A percentile compares a stretch with the other conserved stretches of the same genome.
These are phyloP conservation scores for Metrosideros polymorpha DNA, from an alignment of 441 rosid species.

Conservation along the genomic window DNA sequence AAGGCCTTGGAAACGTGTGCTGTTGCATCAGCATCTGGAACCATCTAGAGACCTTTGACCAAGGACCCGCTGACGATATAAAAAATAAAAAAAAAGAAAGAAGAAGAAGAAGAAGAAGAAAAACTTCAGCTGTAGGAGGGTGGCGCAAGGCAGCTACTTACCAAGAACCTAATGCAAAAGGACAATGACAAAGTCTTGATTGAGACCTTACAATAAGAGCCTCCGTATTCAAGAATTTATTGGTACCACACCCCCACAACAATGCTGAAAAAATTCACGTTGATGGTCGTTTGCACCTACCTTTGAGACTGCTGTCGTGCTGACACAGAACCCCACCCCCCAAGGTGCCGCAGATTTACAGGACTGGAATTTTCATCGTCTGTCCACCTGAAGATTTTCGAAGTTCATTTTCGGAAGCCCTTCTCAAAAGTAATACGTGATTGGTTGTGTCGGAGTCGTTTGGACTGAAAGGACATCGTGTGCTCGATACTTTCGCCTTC, in stretches of 20 bases:
- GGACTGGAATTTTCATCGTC: neutral
- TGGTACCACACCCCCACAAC: neutral
- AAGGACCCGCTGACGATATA: neutral
- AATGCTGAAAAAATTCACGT: neutral
- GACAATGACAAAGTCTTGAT: neutral
- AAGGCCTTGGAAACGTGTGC: neutral
- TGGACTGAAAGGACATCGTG: neutral
- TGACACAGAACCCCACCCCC: no score
- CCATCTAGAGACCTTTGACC: neutral
- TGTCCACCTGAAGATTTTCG: neutral
- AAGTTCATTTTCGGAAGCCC: neutral
- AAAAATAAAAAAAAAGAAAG: no score
- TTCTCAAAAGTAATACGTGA: neutral
- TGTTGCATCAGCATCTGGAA: neutral
- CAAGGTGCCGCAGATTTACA: neutral
- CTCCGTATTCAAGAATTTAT: neutral
- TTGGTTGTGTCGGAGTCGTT: neutral
- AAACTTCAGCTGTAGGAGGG: neutral
- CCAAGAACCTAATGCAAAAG: neutral
- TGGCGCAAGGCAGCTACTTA: neutral
- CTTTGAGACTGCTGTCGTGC: neutral
- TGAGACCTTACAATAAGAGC: neutral
- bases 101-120: no score
- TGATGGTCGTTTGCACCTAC: neutral
- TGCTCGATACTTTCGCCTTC: neutral